Evolutionary conservation across 257 asterid genomes (phyloP), one percentile per base, ranked within the genome.

Genomic region (Ocimum tenuiflorum): DNA sequence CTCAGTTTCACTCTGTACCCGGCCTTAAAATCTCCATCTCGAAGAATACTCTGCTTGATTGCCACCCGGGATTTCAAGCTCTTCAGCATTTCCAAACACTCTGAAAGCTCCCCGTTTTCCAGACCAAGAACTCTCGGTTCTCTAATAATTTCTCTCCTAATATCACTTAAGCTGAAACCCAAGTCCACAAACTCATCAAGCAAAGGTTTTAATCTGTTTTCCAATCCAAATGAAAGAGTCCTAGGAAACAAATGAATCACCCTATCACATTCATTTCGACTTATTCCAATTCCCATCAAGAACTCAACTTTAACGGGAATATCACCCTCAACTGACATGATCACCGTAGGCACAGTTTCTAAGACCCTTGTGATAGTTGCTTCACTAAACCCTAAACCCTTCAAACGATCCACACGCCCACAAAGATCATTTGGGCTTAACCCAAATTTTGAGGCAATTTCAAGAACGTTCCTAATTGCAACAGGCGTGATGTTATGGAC

Each of bases 31-130:
- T 66, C 81, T 20, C 96, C 96, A 17, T 62, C 65, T 22, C 74
- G 67, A 15, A 81, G 80, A 73, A 89, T 89, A 12, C 57, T 65
- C 8, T 87, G 81, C 63, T 80, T 86, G 36, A 84, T 76, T 7
- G 83, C 69, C 13, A 3, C 68, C 74, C 96, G 76, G 70, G 96
- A 89, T 75, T 81, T 85, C 81, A 92, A 81, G 48, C 77, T 82
- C 77, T 82, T 79, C 54, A 89, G 69, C 78, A 84, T 50, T 65
- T 85, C 84, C 72, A 89, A 50, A 74, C 95, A 89, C 42, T 83
- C 81, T 0, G 90, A 81, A 68, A 89, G 74, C 84, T 92, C 96
- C 60, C 98, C 98, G 17, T 72, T 81, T 71, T 89, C 97, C 67
- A 89, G 47, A 20, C 86, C 88, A 66, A 92, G 91, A 74, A 87